Evolutionary conservation across 495 filamentous ascomycete genomes (phyloP), one percentile per base, ranked within the genome.

Genomic region (Melanomma pulvis-pyrius): DNA sequence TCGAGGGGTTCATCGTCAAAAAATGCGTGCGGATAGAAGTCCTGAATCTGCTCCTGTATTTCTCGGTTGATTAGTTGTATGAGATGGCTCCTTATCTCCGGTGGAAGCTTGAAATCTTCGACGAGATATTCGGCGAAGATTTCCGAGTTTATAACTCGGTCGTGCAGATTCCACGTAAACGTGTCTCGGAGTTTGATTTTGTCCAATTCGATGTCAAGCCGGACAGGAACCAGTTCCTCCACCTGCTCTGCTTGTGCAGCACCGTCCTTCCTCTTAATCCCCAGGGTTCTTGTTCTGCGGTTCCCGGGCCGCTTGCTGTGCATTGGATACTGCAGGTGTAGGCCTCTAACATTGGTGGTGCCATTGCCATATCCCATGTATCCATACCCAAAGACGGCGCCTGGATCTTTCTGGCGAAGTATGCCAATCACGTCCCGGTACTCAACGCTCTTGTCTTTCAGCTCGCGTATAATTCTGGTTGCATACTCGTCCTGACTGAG

Each of bases 151-250:
- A 94, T 83, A 24, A 92, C 85, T 53, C 91, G 86, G 72, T 98
- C 94, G 74, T 97, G 91, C 55, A 98, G 85, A 75, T 98, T 98
- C 91, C 92, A 98, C 21, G 94, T 98, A 71, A 98, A 97, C 9
- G 94, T 98, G 77, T 98, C 94, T 72, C 94, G 88, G 64, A 98
- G 85, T 78, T 96, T 93, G 69, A 97, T 86, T 78, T 96, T 96
- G 63, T 97, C 93, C 84, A 88, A 92, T 70, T 98, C 96, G 49
- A 98, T 91, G 67, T 98, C 94, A 48, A 98, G 79, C 41, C 94
- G 84, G 39, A 98, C 84, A 1, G 94, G 94, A 0, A 97, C 91
- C 62, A 98, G 80, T 70, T 96, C 90, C 74, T 98, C 94, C 19
- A 90, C 81, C 72, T 93, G 90, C 64, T 97, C 93, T 51, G 88